These are phyloP conservation scores for Aureobasidium sp. DNA, from an alignment of 2,329 filamentous ascomycete species.

Conservation along the genomic window DNA sequence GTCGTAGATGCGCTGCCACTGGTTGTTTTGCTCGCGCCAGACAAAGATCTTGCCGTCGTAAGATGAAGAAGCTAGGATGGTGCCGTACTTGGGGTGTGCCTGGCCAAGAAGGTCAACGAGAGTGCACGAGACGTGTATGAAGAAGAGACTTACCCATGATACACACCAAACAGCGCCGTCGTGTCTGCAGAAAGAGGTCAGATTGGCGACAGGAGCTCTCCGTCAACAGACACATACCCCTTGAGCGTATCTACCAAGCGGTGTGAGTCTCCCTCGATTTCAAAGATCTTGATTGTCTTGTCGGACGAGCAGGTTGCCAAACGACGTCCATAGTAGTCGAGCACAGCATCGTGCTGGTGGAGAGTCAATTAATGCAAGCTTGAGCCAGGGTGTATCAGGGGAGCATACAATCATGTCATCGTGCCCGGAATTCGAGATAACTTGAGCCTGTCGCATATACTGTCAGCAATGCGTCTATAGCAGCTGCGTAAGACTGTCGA, in stretches of 20 bases:
- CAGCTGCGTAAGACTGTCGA: neutral
- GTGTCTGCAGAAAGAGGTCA: constrained; percentile 52
- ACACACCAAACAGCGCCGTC: constrained; percentile 98
- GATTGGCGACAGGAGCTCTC: neutral
- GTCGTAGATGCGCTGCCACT: constrained; percentile 76
- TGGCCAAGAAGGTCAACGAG: constrained; percentile 22
- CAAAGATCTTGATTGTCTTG: constrained; percentile 98
- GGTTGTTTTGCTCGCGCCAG: constrained; percentile 73
- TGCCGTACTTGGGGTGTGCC: constrained; percentile 96
- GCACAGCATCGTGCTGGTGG: constrained; percentile 84
- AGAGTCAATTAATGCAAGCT: constrained; percentile 9
- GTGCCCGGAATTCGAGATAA: constrained; percentile 80
- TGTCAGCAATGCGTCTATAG: constrained; percentile 11
- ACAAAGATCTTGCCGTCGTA: constrained; percentile 99
- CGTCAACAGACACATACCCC: constrained; percentile 53
- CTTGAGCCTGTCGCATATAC: constrained; percentile 53
- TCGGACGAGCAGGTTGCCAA: constrained; percentile 97
- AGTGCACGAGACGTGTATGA: neutral
- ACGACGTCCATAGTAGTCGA: constrained; percentile 96
- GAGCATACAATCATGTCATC: constrained; percentile 98
- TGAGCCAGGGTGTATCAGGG: neutral
- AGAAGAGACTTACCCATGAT: constrained; percentile 59
- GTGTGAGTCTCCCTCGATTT: constrained; percentile 90
- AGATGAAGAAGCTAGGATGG: constrained; percentile 88
- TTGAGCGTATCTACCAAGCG: constrained; percentile 87